Percentiles rank a stretch among this genome's conserved stretches.
Evolutionary conservation across 257 asterid species (phyloP).

Genomic region (Salvia rosmarinus): DNA sequence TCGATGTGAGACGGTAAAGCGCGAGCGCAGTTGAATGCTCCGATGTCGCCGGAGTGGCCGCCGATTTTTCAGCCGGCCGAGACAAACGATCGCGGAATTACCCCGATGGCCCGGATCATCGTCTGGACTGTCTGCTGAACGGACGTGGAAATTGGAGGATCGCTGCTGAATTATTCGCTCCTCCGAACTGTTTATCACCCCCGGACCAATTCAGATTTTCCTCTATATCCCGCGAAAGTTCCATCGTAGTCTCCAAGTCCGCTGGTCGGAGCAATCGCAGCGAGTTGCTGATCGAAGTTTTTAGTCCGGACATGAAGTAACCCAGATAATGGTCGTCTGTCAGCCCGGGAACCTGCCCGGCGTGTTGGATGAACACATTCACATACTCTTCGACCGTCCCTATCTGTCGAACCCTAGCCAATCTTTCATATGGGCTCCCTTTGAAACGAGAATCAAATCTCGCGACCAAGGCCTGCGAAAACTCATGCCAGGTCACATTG

Average conservation of each 20-base stretch:
- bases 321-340: neutral
- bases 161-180: neutral
- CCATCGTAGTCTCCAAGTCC: neutral
- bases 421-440: neutral
- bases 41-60: neutral
- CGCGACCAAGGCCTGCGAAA: neutral
- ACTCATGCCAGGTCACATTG: neutral
- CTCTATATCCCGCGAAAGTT: neutral
- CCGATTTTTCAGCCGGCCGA: no score
- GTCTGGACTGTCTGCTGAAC: neutral
- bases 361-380: neutral
- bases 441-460: neutral
- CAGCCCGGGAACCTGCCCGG: neutral
- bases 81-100: no score
- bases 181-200: neutral
- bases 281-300: neutral
- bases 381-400: neutral
- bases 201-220: neutral
- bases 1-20: no score
- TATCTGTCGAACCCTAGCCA: neutral
- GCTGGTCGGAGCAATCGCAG: no score
- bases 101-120: neutral
- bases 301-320: neutral
- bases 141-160: neutral
- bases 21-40: neutral